A percentile compares a stretch with the other conserved stretches of the same genome.
Evolutionary conservation across 768 basidiomycete species (phyloP).

Genomic region (Gelatoporia subvermispora): DNA sequence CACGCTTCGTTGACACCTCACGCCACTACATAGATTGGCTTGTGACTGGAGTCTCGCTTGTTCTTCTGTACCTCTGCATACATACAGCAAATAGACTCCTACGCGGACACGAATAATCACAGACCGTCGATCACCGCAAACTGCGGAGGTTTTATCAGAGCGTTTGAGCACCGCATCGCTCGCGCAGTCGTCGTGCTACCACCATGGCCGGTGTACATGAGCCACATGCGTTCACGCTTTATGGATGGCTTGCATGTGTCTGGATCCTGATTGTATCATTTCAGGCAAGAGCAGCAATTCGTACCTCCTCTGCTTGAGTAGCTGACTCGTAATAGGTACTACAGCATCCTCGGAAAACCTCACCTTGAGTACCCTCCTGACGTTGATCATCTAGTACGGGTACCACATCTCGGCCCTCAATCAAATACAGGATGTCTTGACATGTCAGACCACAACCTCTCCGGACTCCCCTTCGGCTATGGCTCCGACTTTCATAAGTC

Average conservation of each 20-base stretch:
- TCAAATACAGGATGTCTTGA: slow-evolving; percentile 76
- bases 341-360: not conserved
- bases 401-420: slow-evolving; percentile 91
- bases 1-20: too few relatives aligned
- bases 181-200: not conserved
- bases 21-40: too few relatives aligned
- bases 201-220: slow-evolving; percentile 8
- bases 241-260: slow-evolving; percentile 61
- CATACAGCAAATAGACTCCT: too few relatives aligned
- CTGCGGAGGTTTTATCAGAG: too few relatives aligned
- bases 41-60: too few relatives aligned
- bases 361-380: not conserved
- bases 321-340: not conserved
- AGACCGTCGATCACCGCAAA: too few relatives aligned
- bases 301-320: not conserved
- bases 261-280: slow-evolving; percentile 68
- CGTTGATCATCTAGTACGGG: slow-evolving; percentile 53
- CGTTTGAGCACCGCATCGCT: not conserved
- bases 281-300: slow-evolving; percentile 26
- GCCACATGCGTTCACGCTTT: slow-evolving; percentile 43
- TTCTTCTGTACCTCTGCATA: too few relatives aligned
- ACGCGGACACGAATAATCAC: too few relatives aligned
- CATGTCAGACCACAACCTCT: slow-evolving; percentile 43
- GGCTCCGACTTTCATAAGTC: slow-evolving; percentile 19
- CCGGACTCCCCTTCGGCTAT: slow-evolving; percentile 4